Evolutionary conservation across 1,284 basidiomycete species (phyloP).

Genomic region (Malassezia brasiliensis): DNA sequence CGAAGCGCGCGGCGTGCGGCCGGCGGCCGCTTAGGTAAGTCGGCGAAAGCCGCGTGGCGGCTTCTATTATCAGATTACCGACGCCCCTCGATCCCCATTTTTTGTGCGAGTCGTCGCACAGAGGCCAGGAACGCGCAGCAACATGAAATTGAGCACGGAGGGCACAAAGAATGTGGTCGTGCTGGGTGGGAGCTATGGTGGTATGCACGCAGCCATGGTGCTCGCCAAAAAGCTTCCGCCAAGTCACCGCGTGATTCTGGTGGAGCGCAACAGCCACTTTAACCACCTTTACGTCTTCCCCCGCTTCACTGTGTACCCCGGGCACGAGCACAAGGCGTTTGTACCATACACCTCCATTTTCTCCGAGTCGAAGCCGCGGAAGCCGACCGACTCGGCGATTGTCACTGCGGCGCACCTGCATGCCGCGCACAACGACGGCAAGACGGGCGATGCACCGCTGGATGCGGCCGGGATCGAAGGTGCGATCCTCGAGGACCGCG

Average conservation of each 20-base stretch:
- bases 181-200: slow-evolving; percentile 46
- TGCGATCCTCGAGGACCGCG: slow-evolving; percentile 10
- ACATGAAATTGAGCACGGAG: background rate
- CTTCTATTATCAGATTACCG: slow-evolving; percentile 10
- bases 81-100: no score
- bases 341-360: slow-evolving; percentile 59
- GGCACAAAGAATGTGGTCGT: slow-evolving; percentile 44
- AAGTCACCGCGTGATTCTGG: slow-evolving; percentile 50
- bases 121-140: background rate
- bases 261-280: slow-evolving; percentile 53
- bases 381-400: background rate
- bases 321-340: slow-evolving; percentile 54
- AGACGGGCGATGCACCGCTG: background rate
- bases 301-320: slow-evolving; percentile 50
- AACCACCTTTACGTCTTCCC: slow-evolving; percentile 54
- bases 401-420: background rate
- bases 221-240: slow-evolving; percentile 49
- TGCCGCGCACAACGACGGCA: background rate
- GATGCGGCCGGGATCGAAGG: background rate
- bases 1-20: no score
- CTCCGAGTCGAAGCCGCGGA: slow-evolving; percentile 59
- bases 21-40: no score
- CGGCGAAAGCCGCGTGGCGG: no score
- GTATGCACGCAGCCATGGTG: slow-evolving; percentile 48
- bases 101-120: no score